A percentile compares a stretch with the other conserved stretches of the same genome.
Conservation (phyloP, 1,284 basidiomycete species). For the Thecaphora frezii region DNA sequence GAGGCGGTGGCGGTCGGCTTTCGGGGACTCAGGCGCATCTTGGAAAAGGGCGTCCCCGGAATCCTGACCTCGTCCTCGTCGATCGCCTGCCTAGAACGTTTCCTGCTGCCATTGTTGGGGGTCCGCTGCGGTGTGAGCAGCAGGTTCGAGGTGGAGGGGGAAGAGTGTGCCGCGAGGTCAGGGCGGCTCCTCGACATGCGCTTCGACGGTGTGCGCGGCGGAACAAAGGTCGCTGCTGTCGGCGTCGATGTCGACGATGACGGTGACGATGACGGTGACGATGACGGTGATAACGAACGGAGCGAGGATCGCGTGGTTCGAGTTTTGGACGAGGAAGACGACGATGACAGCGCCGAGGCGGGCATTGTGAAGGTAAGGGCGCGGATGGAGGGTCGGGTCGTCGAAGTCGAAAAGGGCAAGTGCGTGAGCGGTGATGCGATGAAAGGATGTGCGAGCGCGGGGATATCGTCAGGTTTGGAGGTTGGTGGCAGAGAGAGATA, state of each 20-base stretch:
- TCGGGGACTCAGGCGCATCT: not conserved
- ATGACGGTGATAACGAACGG: not conserved
- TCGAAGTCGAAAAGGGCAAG: no score
- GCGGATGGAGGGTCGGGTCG: no score
- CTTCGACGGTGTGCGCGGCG: slow-evolving; percentile 21
- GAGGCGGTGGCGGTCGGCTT: not conserved
- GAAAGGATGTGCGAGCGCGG: no score
- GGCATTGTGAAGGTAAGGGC: no score
- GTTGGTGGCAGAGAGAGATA: no score
- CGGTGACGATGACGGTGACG: not conserved
- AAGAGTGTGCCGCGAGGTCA: slow-evolving; percentile 15
- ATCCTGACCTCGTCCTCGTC: slow-evolving; percentile 9
- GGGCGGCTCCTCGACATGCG: slow-evolving; percentile 16
- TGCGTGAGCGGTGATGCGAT: no score
- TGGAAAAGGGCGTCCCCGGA: not conserved
- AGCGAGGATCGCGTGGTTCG: no score
- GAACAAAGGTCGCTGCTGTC: not conserved
- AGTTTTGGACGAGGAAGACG: no score
- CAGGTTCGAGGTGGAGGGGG: slow-evolving; percentile 7
- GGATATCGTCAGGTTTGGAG: no score
- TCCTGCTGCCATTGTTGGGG: slow-evolving; percentile 3
- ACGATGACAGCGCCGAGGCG: no score
- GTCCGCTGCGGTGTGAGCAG: slow-evolving; percentile 5
- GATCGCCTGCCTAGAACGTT: slow-evolving; percentile 21
- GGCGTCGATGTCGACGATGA: not conserved